phyloP scores from a whole-genome alignment of 2,329 filamentous ascomycete species.

The Aspergillus ustus region DNA sequence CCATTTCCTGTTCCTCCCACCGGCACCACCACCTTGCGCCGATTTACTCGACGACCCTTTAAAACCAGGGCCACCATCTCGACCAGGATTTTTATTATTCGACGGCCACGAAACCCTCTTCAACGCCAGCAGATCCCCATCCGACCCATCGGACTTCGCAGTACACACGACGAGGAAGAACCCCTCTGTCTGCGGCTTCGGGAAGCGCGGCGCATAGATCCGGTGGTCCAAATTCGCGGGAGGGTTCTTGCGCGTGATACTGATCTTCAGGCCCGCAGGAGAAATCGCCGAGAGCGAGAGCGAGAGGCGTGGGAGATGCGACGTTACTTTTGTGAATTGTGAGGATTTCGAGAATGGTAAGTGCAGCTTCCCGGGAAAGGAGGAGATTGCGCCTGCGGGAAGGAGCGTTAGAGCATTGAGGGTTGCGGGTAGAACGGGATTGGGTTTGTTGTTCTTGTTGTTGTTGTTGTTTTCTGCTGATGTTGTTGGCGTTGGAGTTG shows the following conservation, averaged over 20 bases:
- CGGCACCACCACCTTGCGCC: background rate
- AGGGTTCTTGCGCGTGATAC: constrained; percentile 69
- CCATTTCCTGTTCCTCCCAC: constrained; percentile 20
- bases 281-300: constrained; percentile 66
- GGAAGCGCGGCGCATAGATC: constrained; percentile 86
- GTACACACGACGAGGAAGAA: constrained; percentile 80
- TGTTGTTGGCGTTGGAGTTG: constrained; percentile 27
- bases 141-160: constrained; percentile 45
- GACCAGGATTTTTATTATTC: constrained; percentile 19
- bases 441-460: background rate
- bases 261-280: constrained; percentile 60
- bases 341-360: constrained; percentile 28
- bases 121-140: constrained; percentile 80
- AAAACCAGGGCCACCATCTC: constrained; percentile 15
- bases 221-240: constrained; percentile 68
- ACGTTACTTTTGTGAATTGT: constrained; percentile 61
- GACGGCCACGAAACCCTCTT: constrained; percentile 80
- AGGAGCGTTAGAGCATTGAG: constrained; percentile 39
- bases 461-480: constrained; percentile 17
- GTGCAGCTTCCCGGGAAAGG: constrained; percentile 35
- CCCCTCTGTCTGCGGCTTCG: constrained; percentile 91
- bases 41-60: constrained; percentile 2
- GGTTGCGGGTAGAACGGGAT: constrained; percentile 32
- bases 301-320: constrained; percentile 70
- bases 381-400: constrained; percentile 28